Percentiles rank a stretch among this genome's conserved stretches.
These are phyloP conservation scores for Suhomyces choctaworum DNA, from an alignment of 1,139 yeast genomes.

Conservation along the genomic window DNA sequence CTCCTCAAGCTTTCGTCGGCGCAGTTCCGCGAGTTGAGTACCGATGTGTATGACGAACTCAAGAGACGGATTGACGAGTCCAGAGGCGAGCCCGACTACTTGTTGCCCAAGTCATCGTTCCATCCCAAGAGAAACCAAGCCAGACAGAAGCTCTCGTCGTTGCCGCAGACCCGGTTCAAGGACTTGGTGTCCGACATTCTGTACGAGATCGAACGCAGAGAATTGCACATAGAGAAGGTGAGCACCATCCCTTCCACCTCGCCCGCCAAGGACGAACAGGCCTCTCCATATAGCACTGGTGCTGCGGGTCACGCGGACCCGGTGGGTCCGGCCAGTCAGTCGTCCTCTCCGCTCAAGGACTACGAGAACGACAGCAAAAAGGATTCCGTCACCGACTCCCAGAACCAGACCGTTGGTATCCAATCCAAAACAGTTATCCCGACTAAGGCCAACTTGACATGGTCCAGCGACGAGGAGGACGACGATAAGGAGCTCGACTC, in stretches of 20 bases:
- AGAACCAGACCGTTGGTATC: slow-evolving; percentile 40
- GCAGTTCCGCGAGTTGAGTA: slow-evolving; percentile 86
- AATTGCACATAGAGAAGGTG: slow-evolving; percentile 38
- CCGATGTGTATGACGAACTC: slow-evolving; percentile 91
- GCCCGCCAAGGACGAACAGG: slow-evolving; percentile 1
- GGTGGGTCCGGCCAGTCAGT: slow-evolving; percentile 1
- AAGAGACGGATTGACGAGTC: slow-evolving; percentile 65
- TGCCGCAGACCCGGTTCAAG: slow-evolving; percentile 79
- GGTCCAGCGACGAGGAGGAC: slow-evolving; percentile 81
- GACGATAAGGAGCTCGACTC: slow-evolving; percentile 14
- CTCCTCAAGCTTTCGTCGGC: slow-evolving; percentile 73
- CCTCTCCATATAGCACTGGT: not conserved
- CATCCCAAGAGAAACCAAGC: slow-evolving; percentile 97
- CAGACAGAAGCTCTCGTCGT: slow-evolving; percentile 82
- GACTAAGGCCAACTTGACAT: slow-evolving; percentile 71
- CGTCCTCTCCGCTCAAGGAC: slow-evolving; percentile 5
- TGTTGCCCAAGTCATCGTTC: slow-evolving; percentile 69
- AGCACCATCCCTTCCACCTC: slow-evolving; percentile 9
- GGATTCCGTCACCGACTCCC: slow-evolving; percentile 17
- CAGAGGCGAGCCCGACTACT: slow-evolving; percentile 58
- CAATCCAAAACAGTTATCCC: slow-evolving; percentile 73
- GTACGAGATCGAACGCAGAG: slow-evolving; percentile 82
- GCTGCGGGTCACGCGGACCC: not conserved
- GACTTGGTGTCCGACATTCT: slow-evolving; percentile 90
- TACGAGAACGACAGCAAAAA: not conserved